Evolutionary conservation across 805 yeast species (phyloP).

Genomic region (Phaffomyces opuntiae): DNA sequence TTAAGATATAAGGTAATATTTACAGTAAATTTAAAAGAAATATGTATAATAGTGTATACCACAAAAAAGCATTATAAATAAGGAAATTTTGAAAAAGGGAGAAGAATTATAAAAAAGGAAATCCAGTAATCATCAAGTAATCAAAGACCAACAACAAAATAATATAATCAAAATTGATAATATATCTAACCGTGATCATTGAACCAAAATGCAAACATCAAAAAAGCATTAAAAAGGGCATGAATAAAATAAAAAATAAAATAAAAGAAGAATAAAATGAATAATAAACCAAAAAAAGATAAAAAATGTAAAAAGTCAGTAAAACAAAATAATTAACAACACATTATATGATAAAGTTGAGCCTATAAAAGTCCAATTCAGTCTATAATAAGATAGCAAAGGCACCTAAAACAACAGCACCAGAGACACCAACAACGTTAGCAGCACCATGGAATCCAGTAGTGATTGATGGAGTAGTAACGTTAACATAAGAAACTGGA

Average conservation of each 20-base stretch:
- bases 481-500: background rate
- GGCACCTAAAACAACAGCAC: constrained; percentile 7
- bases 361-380: background rate
- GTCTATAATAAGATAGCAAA: constrained; percentile 7
- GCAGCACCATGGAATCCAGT: constrained; percentile 7
- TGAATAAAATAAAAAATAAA: background rate
- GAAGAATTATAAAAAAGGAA: too few relatives aligned
- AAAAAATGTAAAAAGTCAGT: background rate
- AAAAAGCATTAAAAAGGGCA: background rate
- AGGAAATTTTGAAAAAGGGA: too few relatives aligned
- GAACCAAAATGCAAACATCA: too few relatives aligned
- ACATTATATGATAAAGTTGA: background rate
- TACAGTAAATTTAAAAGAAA: too few relatives aligned
- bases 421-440: constrained; percentile 3
- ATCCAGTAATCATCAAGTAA: too few relatives aligned
- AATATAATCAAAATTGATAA: too few relatives aligned
- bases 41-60: too few relatives aligned
- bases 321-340: background rate
- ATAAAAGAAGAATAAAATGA: background rate
- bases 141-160: too few relatives aligned
- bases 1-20: background rate
- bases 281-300: background rate
- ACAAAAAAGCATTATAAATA: too few relatives aligned
- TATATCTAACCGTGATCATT: too few relatives aligned
- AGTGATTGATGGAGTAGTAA: constrained; percentile 4